Base-by-base conservation (phyloP, 495 filamentous ascomycete species). In the Bacidia rubella region DNA sequence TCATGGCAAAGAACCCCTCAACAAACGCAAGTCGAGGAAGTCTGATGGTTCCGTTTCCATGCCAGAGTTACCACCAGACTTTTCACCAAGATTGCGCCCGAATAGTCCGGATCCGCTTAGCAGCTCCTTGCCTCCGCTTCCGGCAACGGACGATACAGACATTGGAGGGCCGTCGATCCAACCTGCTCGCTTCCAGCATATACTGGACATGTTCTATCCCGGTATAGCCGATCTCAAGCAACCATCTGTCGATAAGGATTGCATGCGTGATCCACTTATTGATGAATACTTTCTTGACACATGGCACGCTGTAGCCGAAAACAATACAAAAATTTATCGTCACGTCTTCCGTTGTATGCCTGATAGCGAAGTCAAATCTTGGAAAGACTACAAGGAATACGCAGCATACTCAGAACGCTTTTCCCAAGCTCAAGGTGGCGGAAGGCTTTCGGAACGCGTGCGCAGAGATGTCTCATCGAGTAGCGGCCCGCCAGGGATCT, bases 341-440 rank as follows among this genome's bases (percentile, higher is more conserved):
- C 79, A 83, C 51, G 93, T 98, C 11, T 98, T 98, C 72, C 81
- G 93, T 44, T 95, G 88, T 66, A 90, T 90, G 86, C 92, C 92
- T 1, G 92, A 98, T 62, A 94, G 78, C 51, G 87, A 96, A 59
- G 93, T 93, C 56, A 85, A 82, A 56, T 86, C 79, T 47, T 98
- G 93, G 93, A 83, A 85, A 58, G 86, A 93, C 57, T 98, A 97
- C 70, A 89, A 87, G 60, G 85, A 94, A 53, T 95, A 83, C 62
- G 70, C 78, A 45, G 76, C 82, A 3, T 97, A 94, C 62, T 77
- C 76, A 22, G 81, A 85, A 57, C 77, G 82, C 12, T 95, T 96
- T 67, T 75, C 79, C 50, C 82, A 86, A 54, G 78, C 81, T 67
- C 76, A 85, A 59, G 63, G 63, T 38, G 57, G 56, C 12, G 65